phyloP scores from a whole-genome alignment of 495 filamentous ascomycete genomes.

The Podospora conica region DNA sequence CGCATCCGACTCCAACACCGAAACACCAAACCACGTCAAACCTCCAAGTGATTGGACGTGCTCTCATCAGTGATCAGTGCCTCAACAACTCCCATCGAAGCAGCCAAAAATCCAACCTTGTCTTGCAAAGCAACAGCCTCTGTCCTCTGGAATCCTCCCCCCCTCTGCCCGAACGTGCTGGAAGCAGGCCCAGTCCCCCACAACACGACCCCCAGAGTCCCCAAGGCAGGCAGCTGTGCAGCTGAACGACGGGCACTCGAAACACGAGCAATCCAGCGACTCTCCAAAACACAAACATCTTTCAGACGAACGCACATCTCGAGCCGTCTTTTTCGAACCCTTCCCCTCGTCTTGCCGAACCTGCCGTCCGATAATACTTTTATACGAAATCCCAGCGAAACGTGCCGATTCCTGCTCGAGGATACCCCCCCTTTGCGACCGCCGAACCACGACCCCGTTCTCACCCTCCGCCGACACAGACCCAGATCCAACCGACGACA shows the following conservation, averaged over 20 bases:
- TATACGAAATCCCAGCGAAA: neutral
- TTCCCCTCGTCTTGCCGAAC: neutral
- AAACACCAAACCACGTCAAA: conserved; percentile 6
- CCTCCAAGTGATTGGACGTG: conserved; percentile 12
- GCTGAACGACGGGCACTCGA: neutral
- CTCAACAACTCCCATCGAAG: conserved; percentile 24
- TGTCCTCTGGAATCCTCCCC: neutral
- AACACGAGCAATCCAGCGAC: neutral
- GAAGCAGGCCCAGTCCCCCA: neutral
- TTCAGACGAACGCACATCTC: neutral
- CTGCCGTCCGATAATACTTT: neutral
- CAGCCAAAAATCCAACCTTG: conserved; percentile 51
- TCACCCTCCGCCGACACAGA: neutral
- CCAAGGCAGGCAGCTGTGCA: neutral
- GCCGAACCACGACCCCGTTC: neutral
- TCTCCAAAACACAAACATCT: neutral
- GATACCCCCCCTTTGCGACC: neutral
- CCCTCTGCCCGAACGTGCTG: neutral
- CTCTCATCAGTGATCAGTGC: too few relatives aligned
- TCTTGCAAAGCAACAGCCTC: neutral
- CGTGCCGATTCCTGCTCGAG: too few relatives aligned
- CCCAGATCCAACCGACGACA: neutral
- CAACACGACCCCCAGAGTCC: neutral
- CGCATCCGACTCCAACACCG: neutral
- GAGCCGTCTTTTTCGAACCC: neutral